Conservation (phyloP, 23 red algal species). For the Gracilaria caudata region DNA sequence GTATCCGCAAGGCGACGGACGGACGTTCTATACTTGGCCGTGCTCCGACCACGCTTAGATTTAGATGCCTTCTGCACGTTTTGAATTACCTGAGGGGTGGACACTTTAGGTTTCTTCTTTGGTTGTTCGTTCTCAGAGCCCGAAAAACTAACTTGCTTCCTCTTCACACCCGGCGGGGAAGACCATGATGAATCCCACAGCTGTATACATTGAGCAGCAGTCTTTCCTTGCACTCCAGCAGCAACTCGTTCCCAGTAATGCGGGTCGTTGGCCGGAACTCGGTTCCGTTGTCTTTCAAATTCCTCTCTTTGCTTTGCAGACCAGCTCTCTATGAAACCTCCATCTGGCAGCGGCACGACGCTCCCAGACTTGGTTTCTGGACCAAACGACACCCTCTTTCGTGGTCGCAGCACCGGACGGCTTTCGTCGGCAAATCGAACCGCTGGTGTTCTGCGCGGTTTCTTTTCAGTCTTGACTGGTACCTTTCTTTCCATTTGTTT, state of each 20-base stretch:
- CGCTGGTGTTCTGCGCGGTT: not conserved
- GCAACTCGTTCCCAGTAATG: conserved; percentile 53
- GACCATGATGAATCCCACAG: conserved; percentile 53
- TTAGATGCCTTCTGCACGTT: conserved; percentile 44
- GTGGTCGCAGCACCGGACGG: not conserved
- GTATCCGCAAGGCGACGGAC: conserved; percentile 44
- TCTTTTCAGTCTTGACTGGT: not conserved
- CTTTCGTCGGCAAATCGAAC: not conserved
- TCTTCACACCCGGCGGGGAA: not conserved
- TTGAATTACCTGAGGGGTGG: conserved; percentile 31
- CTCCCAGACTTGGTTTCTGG: not conserved
- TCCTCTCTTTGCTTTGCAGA: conserved; percentile 34
- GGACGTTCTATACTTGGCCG: conserved; percentile 49
- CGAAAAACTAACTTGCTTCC: conserved; percentile 25
- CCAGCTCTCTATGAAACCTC: not conserved
- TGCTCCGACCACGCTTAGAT: conserved; percentile 36
- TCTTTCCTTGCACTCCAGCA: conserved; percentile 45
- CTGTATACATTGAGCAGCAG: conserved; percentile 38
- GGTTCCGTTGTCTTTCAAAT: conserved; percentile 37
- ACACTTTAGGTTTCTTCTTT: conserved; percentile 23
- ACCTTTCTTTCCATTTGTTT: too few relatives aligned
- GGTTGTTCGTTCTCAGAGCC: not conserved
- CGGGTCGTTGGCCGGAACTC: conserved; percentile 34
- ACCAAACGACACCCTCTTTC: conserved; percentile 25
- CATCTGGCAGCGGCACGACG: not conserved